phyloP scores from a whole-genome alignment of 176 grass and related monocot genomes.

The Hsuehochloa calcarea region DNA sequence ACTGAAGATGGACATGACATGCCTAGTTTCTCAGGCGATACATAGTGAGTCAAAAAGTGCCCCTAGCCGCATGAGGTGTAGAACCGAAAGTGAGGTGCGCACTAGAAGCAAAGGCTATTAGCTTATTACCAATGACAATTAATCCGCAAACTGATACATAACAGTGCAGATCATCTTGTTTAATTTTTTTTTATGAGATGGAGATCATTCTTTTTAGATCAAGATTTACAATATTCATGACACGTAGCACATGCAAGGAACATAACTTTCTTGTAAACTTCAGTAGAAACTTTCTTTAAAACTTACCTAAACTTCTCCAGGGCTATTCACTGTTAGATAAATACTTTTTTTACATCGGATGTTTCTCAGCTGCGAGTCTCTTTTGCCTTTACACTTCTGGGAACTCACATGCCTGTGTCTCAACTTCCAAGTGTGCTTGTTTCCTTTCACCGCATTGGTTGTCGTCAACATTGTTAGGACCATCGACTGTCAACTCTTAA shows the following conservation, averaged over 20 bases:
- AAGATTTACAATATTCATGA: not conserved
- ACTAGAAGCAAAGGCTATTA: not conserved
- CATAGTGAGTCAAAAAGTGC: not conserved
- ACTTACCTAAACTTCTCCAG: not conserved
- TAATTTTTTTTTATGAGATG: not conserved
- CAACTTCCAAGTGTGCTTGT: not conserved
- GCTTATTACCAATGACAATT: not conserved
- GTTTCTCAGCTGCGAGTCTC: not conserved
- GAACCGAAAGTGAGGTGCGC: not conserved
- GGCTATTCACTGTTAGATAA: not conserved
- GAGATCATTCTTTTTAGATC: slow-evolving; percentile 3
- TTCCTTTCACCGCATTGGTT: not conserved
- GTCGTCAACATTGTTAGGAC: not conserved
- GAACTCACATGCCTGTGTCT: slow-evolving; percentile 1
- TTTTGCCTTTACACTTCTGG: not conserved
- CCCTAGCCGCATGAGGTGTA: not conserved
- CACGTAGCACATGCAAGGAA: not conserved
- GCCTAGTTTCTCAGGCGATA: not conserved
- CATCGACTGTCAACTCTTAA: not conserved
- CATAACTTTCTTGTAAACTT: not conserved
- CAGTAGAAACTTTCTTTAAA: not conserved
- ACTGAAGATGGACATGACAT: not conserved
- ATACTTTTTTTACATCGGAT: not conserved
- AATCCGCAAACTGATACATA: not conserved
- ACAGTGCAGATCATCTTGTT: not conserved